Evolutionary conservation across 2,329 filamentous ascomycete genomes (phyloP), one percentile per base, ranked within the genome.

Genomic region (Colletotrichum sp.): DNA sequence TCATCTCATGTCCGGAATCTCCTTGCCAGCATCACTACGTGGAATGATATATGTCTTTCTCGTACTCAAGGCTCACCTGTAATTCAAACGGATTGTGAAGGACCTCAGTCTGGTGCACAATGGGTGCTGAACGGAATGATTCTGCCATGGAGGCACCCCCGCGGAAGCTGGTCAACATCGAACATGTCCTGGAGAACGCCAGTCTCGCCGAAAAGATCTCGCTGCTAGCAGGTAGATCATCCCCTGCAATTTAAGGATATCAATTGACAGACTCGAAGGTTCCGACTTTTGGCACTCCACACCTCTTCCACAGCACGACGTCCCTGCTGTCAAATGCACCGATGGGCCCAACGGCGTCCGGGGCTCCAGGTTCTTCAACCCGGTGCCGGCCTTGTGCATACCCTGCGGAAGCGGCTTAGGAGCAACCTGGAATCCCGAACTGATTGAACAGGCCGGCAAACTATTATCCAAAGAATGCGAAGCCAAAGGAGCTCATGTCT

Each of bases 281-380:
- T 88, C 90, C 77, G 92, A 94, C 83, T 93, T 94, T 79, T 94
- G 93, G 93, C 91, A 94, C 80, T 93, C 93, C 36, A 89, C 90
- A 77, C 82, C 89, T 12, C 85, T 94, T 8, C 90, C 91, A 12
- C 82, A 90, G 21, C 88, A 92, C 79, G 89, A 90, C 2, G 88
- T 94, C 32, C 93, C 92, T 4, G 91, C 92, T 0, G 86, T 94
- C 48, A 91, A 93, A 61, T 87, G 93, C 63, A 90, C 91, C 36
- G 93, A 95, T 79, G 93, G 93, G 0, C 93, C 93, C 34, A 94
- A 94, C 81, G 93, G 93, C 68, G 90, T 93, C 38, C 88, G 93
- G 77, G 93, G 93, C 69, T 92, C 90, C 55, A 91, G 90, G 79
- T 94, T 93, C 87, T 94, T 94, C 84, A 91, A 92, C 79, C 91